These are phyloP conservation scores for Cryptococcus hybrid DNA, from an alignment of 1,284 basidiomycete species.

Conservation along the genomic window DNA sequence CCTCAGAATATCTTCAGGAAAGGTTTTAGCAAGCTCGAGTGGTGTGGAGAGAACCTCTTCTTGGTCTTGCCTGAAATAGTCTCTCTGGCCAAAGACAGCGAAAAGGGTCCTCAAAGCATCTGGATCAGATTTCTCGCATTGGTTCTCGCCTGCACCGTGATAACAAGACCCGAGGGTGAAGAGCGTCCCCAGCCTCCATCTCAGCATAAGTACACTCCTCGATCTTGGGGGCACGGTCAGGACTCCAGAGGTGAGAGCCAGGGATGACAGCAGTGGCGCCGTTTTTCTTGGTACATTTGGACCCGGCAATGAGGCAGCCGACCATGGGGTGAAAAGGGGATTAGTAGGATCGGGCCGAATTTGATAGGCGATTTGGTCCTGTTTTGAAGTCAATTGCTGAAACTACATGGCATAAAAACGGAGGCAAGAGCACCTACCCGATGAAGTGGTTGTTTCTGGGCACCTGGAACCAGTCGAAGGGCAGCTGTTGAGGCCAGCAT, in stretches of 20 bases:
- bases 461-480: slow-evolving; percentile 17
- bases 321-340: slow-evolving; percentile 17
- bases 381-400: not conserved
- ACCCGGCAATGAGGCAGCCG: slow-evolving; percentile 11
- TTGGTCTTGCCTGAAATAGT: slow-evolving; percentile 24
- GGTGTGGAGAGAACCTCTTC: slow-evolving; percentile 22
- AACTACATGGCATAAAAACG: not conserved
- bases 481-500: slow-evolving; percentile 22
- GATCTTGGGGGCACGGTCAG: slow-evolving; percentile 3
- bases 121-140: slow-evolving; percentile 13
- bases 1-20: slow-evolving; percentile 21
- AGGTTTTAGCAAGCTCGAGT: slow-evolving; percentile 13
- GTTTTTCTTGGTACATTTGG: slow-evolving; percentile 4
- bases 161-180: slow-evolving; percentile 22
- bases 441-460: slow-evolving; percentile 19
- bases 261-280: slow-evolving; percentile 13
- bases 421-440: slow-evolving; percentile 6
- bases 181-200: slow-evolving; percentile 14
- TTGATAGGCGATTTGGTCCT: slow-evolving; percentile 22
- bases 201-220: slow-evolving; percentile 5
- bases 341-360: slow-evolving; percentile 13
- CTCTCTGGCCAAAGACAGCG: slow-evolving; percentile 23
- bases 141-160: slow-evolving; percentile 23
- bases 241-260: slow-evolving; percentile 5
- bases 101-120: slow-evolving; percentile 22